A percentile compares a stretch with the other conserved stretches of the same genome.
These are phyloP conservation scores for Articulospora tetracladia DNA, from an alignment of 495 filamentous ascomycete species.

Conservation along the genomic window DNA sequence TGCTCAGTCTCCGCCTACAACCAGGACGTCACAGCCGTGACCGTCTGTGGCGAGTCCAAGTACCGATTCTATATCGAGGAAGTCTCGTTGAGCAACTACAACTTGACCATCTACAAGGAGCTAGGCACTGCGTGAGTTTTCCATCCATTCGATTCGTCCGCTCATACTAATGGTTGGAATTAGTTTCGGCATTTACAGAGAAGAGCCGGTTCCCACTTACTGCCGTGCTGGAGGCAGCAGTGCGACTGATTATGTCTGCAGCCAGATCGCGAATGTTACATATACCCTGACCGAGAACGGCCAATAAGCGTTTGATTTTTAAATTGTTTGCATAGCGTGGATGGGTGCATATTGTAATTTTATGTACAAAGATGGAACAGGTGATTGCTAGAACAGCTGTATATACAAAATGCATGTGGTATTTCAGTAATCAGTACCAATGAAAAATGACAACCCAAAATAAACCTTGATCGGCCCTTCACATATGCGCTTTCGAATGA, in stretches of 20 bases:
- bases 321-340: not conserved
- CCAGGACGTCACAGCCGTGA: not conserved
- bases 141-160: not conserved
- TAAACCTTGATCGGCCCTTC: too few species aligned
- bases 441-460: too few species aligned
- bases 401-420: too few species aligned
- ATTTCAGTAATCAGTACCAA: too few species aligned
- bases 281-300: not conserved
- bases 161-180: too few species aligned
- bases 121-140: slow-evolving; percentile 6
- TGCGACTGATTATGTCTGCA: not conserved
- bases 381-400: too few species aligned
- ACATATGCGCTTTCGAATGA: too few species aligned
- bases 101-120: slow-evolving; percentile 1
- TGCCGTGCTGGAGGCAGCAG: slow-evolving; percentile 1
- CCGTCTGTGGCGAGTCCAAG: not conserved
- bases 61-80: not conserved
- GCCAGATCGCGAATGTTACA: not conserved
- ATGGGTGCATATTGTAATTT: too few species aligned
- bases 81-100: not conserved
- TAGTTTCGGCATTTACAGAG: slow-evolving; percentile 3
- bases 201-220: not conserved
- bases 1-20: not conserved
- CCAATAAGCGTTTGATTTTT: not conserved
- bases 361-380: too few species aligned